Conservation (phyloP, 768 basidiomycete species). For the Dentipellis sp. region DNA sequence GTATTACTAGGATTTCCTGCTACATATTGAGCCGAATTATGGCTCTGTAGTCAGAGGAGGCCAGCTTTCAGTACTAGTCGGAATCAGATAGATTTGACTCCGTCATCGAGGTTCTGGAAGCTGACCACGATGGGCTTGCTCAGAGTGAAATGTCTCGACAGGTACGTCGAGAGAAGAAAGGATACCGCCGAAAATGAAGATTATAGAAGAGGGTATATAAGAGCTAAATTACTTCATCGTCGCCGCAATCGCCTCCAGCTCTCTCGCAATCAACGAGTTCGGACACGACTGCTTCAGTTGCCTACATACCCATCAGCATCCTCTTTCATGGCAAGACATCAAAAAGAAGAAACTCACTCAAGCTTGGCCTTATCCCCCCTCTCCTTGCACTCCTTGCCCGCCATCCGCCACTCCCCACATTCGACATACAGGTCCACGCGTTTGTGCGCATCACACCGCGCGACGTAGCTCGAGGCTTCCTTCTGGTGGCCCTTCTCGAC, state of each 20-base stretch:
- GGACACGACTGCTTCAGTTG: constrained; percentile 67
- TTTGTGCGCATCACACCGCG: constrained; percentile 75
- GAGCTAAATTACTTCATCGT: constrained; percentile 49
- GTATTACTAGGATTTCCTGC: no score
- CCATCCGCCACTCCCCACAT: constrained; percentile 86
- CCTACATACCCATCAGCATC: constrained; percentile 29
- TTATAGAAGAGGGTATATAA: not conserved
- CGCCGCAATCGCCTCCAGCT: constrained; percentile 56
- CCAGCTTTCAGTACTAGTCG: no score
- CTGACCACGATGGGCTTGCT: not conserved
- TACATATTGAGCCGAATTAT: no score
- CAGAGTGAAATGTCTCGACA: not conserved
- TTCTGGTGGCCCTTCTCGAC: constrained; percentile 63
- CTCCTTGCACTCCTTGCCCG: constrained; percentile 86
- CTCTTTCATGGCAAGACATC: not conserved
- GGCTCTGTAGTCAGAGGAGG: no score
- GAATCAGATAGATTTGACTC: not conserved
- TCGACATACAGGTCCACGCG: constrained; percentile 82
- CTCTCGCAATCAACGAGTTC: constrained; percentile 71
- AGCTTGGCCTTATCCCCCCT: constrained; percentile 76
- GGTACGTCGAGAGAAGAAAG: not conserved
- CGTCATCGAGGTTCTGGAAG: not conserved
- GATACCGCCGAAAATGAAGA: not conserved
- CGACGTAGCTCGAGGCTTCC: constrained; percentile 72
- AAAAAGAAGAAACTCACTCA: constrained; percentile 45